phyloP scores from a whole-genome alignment of 1,284 basidiomycete species.

The Mycosarcoma mackinlayi region DNA sequence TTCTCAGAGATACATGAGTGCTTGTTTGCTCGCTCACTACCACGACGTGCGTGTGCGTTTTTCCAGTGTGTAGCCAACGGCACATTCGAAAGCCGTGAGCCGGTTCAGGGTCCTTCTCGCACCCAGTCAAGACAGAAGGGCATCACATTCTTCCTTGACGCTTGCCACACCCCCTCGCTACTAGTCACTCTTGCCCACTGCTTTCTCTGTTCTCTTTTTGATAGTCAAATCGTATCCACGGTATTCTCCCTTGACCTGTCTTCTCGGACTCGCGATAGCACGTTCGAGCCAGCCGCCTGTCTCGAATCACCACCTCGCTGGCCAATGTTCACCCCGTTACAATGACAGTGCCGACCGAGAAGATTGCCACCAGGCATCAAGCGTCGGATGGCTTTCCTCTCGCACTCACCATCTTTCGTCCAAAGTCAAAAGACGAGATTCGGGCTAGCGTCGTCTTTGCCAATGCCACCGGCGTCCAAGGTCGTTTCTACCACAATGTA shows the following conservation, averaged over 20 bases:
- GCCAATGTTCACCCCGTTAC: neutral
- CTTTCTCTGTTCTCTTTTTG: too few species aligned
- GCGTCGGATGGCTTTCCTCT: slow-evolving; percentile 49
- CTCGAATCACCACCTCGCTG: neutral
- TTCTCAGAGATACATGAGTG: too few species aligned
- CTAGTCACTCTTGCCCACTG: too few species aligned
- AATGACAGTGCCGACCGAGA: slow-evolving; percentile 25
- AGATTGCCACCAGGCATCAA: slow-evolving; percentile 21
- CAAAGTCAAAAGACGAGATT: slow-evolving; percentile 14
- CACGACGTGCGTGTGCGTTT: too few species aligned
- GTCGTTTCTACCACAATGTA: slow-evolving; percentile 55
- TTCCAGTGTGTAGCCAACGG: slow-evolving; percentile 7
- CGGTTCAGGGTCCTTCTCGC: slow-evolving; percentile 16
- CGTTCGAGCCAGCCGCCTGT: neutral
- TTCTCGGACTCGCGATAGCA: neutral
- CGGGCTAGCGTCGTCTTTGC: slow-evolving; percentile 45
- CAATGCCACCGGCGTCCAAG: slow-evolving; percentile 58
- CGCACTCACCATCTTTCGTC: slow-evolving; percentile 43
- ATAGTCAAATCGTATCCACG: too few species aligned
- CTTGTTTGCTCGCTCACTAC: too few species aligned
- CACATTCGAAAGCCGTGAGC: slow-evolving; percentile 30
- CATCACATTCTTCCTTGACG: too few species aligned
- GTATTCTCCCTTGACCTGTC: too few species aligned
- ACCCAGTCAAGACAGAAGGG: neutral
- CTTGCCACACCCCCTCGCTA: too few species aligned